Evolutionary conservation across 352 stramenopile genomes (phyloP), one percentile per base, ranked within the genome.

Genomic region (Globisporangium perplexum): DNA sequence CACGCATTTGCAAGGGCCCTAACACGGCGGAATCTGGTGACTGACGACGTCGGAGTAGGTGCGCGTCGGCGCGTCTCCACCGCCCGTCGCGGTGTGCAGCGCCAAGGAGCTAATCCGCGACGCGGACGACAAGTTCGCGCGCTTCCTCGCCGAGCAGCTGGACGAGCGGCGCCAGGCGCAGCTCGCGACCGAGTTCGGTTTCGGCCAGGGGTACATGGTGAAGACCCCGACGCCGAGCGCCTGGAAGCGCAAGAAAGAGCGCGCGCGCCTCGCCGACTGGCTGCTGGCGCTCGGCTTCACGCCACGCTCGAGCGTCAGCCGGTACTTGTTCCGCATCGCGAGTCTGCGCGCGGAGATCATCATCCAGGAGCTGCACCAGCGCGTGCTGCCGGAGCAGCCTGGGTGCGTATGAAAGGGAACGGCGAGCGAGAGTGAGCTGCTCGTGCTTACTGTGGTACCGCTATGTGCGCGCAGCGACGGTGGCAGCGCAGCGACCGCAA

Each of bases 291-390:
- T 93, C 8, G 79, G 82, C 20, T 93, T 93, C 59, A 50, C 51
- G 3, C 63, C 67, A n/a, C 62, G 65, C 22, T 33, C 57, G 18
- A 57, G 65, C 22, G 63, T 76, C 41, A 59, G 65, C 43, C 60
- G 55, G 26, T 70, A 72, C 1, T 61, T 77, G 28, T 70, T 77
- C 39, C 67, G 75, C 22, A 73, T 88, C 28, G 68, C 71, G 5
- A 87, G 68, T 49, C 59, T 86, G 12, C 83, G 86, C 30, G 79
- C 75, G 0, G 70, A 88, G 22, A 68, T 83, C 46, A 77, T 93
- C 31, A 41, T 78, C 7, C 63, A 52, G 31, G 80, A 85, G 42
- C 53, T 90, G 6, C 71, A 63, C 44, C 63, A 47, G 24, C 63
- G 72, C 22, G 53, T 72, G 31, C 51, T 66, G 17, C 60, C 42